Evolutionary conservation across 129 eudicot genomes (phyloP).

Genomic region (Chrysanthemum makinoi): DNA sequence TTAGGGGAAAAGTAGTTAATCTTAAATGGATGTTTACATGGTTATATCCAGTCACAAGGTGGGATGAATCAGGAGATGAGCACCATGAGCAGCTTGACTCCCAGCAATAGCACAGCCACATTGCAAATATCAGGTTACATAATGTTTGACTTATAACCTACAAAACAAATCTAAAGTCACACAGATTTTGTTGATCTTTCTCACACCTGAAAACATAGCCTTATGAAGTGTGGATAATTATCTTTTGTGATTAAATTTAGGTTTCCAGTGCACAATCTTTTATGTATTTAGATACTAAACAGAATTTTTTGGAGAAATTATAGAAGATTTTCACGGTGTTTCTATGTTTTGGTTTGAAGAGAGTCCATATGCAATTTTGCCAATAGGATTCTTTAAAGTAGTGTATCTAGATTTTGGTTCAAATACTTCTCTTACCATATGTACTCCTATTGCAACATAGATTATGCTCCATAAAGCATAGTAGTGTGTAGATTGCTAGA

Average conservation of each 20-base stretch:
- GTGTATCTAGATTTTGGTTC: no score
- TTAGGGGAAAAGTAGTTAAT: no score
- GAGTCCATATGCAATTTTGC: no score
- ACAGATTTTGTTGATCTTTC: not conserved
- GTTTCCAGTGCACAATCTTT: no score
- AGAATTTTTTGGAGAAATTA: no score
- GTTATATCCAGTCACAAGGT: slow-evolving; percentile 18
- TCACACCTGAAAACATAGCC: not conserved
- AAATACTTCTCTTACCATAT: not conserved
- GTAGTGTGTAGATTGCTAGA: no score
- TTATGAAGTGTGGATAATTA: not conserved
- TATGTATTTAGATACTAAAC: no score
- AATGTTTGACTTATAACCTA: not conserved
- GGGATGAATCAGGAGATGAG: slow-evolving; percentile 6
- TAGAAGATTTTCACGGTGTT: no score
- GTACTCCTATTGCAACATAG: not conserved
- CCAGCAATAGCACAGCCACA: slow-evolving; percentile 14
- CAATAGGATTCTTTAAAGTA: no score
- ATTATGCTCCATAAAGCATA: not conserved
- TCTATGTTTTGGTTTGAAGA: no score
- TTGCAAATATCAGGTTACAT: slow-evolving; percentile 16
- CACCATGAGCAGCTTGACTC: slow-evolving; percentile 16
- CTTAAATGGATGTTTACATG: not conserved
- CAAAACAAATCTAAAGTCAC: not conserved
- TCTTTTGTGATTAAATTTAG: no score